Evolutionary conservation across 2,329 filamentous ascomycete genomes (phyloP), one percentile per base, ranked within the genome.

Genomic region (Parafenestella ontariensis): DNA sequence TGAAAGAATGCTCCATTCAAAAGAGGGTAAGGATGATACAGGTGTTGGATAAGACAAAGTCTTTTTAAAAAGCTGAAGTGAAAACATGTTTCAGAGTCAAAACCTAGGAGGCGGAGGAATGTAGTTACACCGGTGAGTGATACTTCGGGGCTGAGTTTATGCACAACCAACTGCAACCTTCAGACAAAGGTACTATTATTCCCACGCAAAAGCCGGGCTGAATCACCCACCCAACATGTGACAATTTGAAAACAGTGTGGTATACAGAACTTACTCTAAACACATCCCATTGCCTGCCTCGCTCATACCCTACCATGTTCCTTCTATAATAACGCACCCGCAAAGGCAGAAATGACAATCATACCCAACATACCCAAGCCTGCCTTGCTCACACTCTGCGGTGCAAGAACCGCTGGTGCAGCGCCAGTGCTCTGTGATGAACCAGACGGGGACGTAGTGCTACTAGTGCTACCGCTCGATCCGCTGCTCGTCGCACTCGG

Each of bases 301-400:
- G 4, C 36, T 39, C 36, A 11, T n/a, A n/a, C 18, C 4, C 5
- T 23, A 23, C 8, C 7, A 15, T 9, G 4, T 6, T 8, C 15
- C 40, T 26, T 44, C 47, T 60, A 74, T 56, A 73, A 51, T 50
- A 73, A 18, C 5, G 64, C 61, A 23, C 71, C 70, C n/a, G 65
- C 64, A 44, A 68, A 55, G 13, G 59, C 60, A 34, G 68, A 70
- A 5, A 66, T 58, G 10, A 71, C 37, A 5, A 74, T 29, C 61
- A 73, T 66, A 23, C 52, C 65, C 45, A 70, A 31, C 56, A 72
- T 61, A 1, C 71, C 65, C 53, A 72, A 26, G 0, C 69, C 70
- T 2, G 62, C 55, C 61, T 72, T 74, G 24, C 62, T 68, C 15
- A 72, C 62, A 13, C 54, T 52, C 54, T 64, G 61, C 3, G 51